phyloP scores from a whole-genome alignment of 176 grass and related monocot species.

The Triticum turgidum region DNA sequence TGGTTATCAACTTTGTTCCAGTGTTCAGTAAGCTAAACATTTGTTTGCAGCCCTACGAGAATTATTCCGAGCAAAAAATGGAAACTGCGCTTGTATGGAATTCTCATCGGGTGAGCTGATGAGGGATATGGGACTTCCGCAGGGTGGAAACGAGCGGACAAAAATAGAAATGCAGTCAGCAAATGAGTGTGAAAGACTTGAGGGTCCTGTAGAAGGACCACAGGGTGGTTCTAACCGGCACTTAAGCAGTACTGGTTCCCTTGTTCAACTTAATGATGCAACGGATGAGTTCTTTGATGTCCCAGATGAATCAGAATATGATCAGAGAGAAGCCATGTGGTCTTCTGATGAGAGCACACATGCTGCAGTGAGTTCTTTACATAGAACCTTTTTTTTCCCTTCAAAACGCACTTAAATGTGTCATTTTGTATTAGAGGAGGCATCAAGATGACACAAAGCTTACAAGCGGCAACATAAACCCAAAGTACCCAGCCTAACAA shows the following conservation, averaged over 20 bases:
- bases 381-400: not conserved
- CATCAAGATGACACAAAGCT: not conserved
- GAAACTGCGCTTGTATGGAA: conserved; percentile 63
- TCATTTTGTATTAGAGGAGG: not conserved
- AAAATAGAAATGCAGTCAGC: conserved; percentile 59
- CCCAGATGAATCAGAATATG: conserved; percentile 88
- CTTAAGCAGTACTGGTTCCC: conserved; percentile 53
- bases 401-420: not conserved
- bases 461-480: not conserved
- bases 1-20: not conserved
- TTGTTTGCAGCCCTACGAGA: conserved; percentile 74
- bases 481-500: not conserved
- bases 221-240: conserved; percentile 47
- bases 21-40: conserved; percentile 10
- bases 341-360: conserved; percentile 71
- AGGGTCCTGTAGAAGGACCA: conserved; percentile 45
- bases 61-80: conserved; percentile 87
- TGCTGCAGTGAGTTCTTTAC: conserved; percentile 43
- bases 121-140: conserved; percentile 47
- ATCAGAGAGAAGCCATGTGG: conserved; percentile 67
- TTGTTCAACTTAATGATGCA: conserved; percentile 82
- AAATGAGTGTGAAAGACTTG: conserved; percentile 45
- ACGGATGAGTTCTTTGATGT: conserved; percentile 95
- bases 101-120: conserved; percentile 80
- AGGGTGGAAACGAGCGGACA: conserved; percentile 42